Evolutionary conservation across 768 basidiomycete species (phyloP).

Genomic region (Serpula lacrymans): DNA sequence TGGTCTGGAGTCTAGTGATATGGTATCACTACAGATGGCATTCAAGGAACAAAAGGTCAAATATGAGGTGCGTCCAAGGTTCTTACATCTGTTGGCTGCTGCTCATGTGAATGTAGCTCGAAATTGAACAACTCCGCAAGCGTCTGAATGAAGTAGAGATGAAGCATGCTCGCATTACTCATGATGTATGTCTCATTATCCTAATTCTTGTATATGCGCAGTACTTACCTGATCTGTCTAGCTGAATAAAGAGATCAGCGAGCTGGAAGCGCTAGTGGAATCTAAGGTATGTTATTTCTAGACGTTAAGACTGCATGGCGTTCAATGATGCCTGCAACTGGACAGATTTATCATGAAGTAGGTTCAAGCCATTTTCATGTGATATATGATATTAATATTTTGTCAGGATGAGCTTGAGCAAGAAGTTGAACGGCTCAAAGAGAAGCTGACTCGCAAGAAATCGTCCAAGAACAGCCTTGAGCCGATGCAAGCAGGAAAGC

Average conservation of each 20-base stretch:
- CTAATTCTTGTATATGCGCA: background rate
- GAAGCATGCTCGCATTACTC: slow-evolving; percentile 65
- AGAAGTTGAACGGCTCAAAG: slow-evolving; percentile 74
- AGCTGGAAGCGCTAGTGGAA: slow-evolving; percentile 91
- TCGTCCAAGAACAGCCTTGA: slow-evolving; percentile 46
- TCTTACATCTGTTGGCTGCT: background rate
- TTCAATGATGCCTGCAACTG: slow-evolving; percentile 1
- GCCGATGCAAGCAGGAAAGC: slow-evolving; percentile 25
- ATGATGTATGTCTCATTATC: slow-evolving; percentile 50
- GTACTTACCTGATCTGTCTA: slow-evolving; percentile 25
- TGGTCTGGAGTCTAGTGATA: slow-evolving; percentile 24
- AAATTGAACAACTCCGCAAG: slow-evolving; percentile 69
- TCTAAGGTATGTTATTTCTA: slow-evolving; percentile 61
- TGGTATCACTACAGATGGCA: slow-evolving; percentile 37
- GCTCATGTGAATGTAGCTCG: slow-evolving; percentile 20
- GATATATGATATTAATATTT: slow-evolving; percentile 3
- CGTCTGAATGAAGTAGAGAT: slow-evolving; percentile 67
- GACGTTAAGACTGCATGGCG: no score
- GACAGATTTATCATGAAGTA: slow-evolving; percentile 82
- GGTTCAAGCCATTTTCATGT: slow-evolving; percentile 12
- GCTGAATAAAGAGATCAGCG: slow-evolving; percentile 90
- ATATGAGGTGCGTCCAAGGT: slow-evolving; percentile 44
- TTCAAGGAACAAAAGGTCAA: slow-evolving; percentile 48
- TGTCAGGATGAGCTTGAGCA: slow-evolving; percentile 80
- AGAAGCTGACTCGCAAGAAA: slow-evolving; percentile 66